phyloP scores from a whole-genome alignment of 129 eudicot genomes.

The Chrysanthemum seticuspe region DNA sequence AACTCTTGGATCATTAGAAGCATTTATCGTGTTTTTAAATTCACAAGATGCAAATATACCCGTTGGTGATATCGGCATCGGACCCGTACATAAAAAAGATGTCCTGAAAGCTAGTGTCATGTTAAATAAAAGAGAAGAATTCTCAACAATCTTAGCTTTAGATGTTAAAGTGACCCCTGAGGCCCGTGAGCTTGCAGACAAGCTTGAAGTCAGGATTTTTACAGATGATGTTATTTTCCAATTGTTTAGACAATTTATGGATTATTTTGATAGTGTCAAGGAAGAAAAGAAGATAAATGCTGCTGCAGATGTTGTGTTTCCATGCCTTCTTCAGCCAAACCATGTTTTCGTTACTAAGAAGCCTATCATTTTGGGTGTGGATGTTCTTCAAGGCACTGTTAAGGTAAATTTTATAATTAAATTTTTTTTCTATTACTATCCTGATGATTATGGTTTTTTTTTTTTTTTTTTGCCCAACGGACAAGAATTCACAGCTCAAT shows the following conservation, averaged over 20 bases:
- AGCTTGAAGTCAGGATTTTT: conserved; percentile 71
- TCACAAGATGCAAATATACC: conserved; percentile 78
- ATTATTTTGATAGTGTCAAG: conserved; percentile 66
- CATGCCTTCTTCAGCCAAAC: conserved; percentile 70
- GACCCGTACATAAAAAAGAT: conserved; percentile 84
- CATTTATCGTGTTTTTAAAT: conserved; percentile 72
- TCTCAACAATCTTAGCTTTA: conserved; percentile 76
- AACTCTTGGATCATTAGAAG: conserved; percentile 88
- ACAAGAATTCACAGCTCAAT: too few relatives aligned
- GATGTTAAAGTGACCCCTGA: conserved; percentile 80
- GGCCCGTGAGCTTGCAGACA: conserved; percentile 77
- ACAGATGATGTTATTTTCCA: conserved; percentile 76
- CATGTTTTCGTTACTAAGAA: conserved; percentile 48
- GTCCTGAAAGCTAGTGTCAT: conserved; percentile 82
- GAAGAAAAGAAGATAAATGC: conserved; percentile 82
- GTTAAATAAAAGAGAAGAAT: conserved; percentile 83
- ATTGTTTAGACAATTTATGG: conserved; percentile 79
- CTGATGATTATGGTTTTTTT: too few relatives aligned
- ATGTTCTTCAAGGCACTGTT: conserved; percentile 67
- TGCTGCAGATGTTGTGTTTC: conserved; percentile 84
- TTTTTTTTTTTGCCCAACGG: too few relatives aligned
- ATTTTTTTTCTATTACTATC: too few relatives aligned
- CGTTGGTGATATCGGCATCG: conserved; percentile 76
- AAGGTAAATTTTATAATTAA: too few relatives aligned
- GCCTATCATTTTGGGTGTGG: conserved; percentile 81